phyloP scores from a whole-genome alignment of 2,329 filamentous ascomycete genomes.

The Microcera coccophila region DNA sequence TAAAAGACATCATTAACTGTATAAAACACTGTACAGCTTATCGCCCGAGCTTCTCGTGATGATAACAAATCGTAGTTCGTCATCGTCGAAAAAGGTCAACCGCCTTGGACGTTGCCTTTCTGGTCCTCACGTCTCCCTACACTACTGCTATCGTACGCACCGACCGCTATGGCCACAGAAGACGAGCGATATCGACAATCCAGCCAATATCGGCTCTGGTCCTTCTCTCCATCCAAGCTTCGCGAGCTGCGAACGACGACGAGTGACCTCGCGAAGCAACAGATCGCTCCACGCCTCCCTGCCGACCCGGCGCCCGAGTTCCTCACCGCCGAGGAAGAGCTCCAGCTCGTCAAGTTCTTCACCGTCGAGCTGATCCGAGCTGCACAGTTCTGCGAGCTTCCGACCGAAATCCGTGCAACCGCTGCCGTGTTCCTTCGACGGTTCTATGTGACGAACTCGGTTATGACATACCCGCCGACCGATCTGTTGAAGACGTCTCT shows the following conservation, averaged over 20 bases:
- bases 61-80: too few species aligned
- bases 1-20: too few species aligned
- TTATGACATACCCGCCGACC: slow-evolving; percentile 93
- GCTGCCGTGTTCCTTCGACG: slow-evolving; percentile 86
- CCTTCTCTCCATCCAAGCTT: slow-evolving; percentile 73
- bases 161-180: slow-evolving; percentile 69
- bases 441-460: slow-evolving; percentile 92
- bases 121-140: too few species aligned
- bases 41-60: too few species aligned
- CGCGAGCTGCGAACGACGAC: slow-evolving; percentile 70
- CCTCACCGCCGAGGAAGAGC: slow-evolving; percentile 78
- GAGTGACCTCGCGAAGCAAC: slow-evolving; percentile 66
- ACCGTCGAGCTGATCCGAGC: slow-evolving; percentile 56
- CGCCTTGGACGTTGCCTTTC: too few species aligned
- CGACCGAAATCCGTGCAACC: slow-evolving; percentile 56
- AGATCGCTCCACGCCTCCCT: slow-evolving; percentile 56
- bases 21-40: too few species aligned
- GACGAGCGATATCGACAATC: slow-evolving; percentile 88
- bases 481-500: slow-evolving; percentile 85
- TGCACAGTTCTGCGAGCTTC: slow-evolving; percentile 50
- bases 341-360: slow-evolving; percentile 76
- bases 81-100: too few species aligned
- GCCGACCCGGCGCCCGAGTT: slow-evolving; percentile 63
- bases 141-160: too few species aligned
- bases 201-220: slow-evolving; percentile 90